Evolutionary conservation across 192 early-diverging fungal genomes (phyloP).

Genomic region (Coemansia sp.): DNA sequence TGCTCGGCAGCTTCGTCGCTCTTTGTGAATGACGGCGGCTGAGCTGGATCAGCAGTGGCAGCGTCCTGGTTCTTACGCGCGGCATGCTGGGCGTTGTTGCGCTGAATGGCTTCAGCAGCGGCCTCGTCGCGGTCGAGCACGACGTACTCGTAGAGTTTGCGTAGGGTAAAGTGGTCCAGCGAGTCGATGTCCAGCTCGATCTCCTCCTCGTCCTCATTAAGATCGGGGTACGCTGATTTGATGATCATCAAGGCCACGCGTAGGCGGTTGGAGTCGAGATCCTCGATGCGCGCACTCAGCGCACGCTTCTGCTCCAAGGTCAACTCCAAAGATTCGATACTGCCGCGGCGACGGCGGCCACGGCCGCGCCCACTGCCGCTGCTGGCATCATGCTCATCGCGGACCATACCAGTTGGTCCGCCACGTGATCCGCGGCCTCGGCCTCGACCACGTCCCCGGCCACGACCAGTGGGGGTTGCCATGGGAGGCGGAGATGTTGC

Average conservation of each 20-base stretch:
- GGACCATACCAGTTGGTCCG: constrained; percentile 23
- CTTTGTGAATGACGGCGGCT: constrained; percentile 31
- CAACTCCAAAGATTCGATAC: constrained; percentile 57
- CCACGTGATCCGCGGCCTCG: constrained; percentile 47
- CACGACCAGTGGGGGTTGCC: constrained; percentile 7
- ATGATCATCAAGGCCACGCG: constrained; percentile 51
- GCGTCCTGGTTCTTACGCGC: constrained; percentile 48
- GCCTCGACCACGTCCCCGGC: constrained; percentile 31
- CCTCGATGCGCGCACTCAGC: constrained; percentile 55
- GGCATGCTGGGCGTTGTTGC: constrained; percentile 47
- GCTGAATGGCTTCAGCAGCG: constrained; percentile 47
- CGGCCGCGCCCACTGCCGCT: constrained; percentile 20
- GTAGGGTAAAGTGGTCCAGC: constrained; percentile 77
- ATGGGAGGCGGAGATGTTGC: constrained; percentile 28
- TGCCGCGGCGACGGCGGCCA: constrained; percentile 40
- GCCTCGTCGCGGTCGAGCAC: constrained; percentile 56
- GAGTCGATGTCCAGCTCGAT: constrained; percentile 96
- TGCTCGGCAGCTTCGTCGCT: constrained; percentile 24
- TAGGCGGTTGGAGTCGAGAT: constrained; percentile 32
- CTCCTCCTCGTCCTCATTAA: constrained; percentile 71
- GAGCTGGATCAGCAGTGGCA: constrained; percentile 53
- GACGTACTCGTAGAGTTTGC: constrained; percentile 84
- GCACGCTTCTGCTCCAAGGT: constrained; percentile 89
- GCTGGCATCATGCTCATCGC: constrained; percentile 33
- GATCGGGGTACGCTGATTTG: constrained; percentile 52